phyloP scores from a whole-genome alignment of 306 rosid genomes.

The Begonia loranthoides region DNA sequence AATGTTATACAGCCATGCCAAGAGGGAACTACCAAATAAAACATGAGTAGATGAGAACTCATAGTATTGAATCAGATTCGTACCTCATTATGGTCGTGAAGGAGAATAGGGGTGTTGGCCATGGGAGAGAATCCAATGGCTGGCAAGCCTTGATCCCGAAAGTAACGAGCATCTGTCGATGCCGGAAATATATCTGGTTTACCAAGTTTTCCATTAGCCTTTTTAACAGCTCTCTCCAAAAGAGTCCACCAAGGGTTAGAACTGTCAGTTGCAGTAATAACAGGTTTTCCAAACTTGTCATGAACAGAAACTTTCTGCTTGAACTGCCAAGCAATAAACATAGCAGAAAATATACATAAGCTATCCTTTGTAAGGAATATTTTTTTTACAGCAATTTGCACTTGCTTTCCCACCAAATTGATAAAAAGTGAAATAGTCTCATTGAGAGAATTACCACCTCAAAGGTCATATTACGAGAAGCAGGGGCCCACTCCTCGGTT shows the following conservation, averaged over 20 bases:
- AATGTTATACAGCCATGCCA: background rate
- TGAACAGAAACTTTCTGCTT: conserved; percentile 36
- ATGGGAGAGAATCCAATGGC: conserved; percentile 96
- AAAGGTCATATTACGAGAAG: conserved; percentile 74
- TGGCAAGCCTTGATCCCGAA: conserved; percentile 60
- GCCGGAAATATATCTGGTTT: conserved; percentile 84
- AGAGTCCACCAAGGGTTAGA: conserved; percentile 89
- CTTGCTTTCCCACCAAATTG: too few relatives aligned
- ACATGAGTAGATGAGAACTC: background rate
- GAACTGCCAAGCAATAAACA: conserved; percentile 45
- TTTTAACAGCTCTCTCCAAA: conserved; percentile 54
- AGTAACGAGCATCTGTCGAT: conserved; percentile 76
- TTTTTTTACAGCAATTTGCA: too few relatives aligned
- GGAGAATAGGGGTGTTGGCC: conserved; percentile 82
- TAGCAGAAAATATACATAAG: conserved; percentile 7
- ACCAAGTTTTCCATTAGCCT: conserved; percentile 74
- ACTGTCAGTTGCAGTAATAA: conserved; percentile 51
- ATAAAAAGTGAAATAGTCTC: background rate
- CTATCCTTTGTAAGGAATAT: too few relatives aligned
- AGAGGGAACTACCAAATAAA: background rate
- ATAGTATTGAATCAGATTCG: background rate
- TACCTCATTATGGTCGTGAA: conserved; percentile 97
- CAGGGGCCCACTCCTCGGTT: conserved; percentile 70
- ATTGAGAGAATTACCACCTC: conserved; percentile 20
- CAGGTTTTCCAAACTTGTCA: conserved; percentile 44